Evolutionary conservation across 192 early-diverging fungal species (phyloP).

Genomic region (Coemansia reversa): DNA sequence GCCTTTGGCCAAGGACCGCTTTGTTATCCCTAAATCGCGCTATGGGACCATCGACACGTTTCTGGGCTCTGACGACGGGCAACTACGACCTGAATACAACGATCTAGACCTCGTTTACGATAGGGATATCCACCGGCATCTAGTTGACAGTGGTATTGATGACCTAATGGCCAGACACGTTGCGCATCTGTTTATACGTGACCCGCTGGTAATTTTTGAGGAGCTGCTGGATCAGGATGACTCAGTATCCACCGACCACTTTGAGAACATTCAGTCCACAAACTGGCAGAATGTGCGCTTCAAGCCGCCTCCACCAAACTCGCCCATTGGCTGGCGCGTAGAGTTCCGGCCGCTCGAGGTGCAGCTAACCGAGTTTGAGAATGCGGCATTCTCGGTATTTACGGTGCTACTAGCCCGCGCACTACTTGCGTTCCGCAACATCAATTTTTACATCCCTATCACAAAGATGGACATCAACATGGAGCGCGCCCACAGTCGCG

Average conservation of each 20-base stretch:
- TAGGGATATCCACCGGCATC: slow-evolving; percentile 67
- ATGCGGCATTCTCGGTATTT: slow-evolving; percentile 94
- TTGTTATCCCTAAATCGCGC: slow-evolving; percentile 91
- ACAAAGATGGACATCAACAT: slow-evolving; percentile 97
- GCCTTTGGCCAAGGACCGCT: slow-evolving; percentile 70
- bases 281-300: slow-evolving; percentile 99
- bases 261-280: slow-evolving; percentile 99
- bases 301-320: slow-evolving; percentile 92
- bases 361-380: slow-evolving; percentile 95
- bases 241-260: slow-evolving; percentile 84
- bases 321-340: slow-evolving; percentile 95
- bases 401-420: slow-evolving; percentile 87
- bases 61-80: slow-evolving; percentile 65
- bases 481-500: slow-evolving; percentile 78
- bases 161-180: slow-evolving; percentile 87
- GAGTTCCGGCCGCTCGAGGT: slow-evolving; percentile 98
- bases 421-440: slow-evolving; percentile 74
- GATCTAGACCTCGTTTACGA: slow-evolving; percentile 86
- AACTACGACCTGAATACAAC: slow-evolving; percentile 87
- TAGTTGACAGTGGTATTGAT: slow-evolving; percentile 80
- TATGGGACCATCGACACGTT: slow-evolving; percentile 95
- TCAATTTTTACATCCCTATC: slow-evolving; percentile 96
- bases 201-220: slow-evolving; percentile 92
- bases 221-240: slow-evolving; percentile 90
- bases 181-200: slow-evolving; percentile 96